phyloP scores from a whole-genome alignment of 306 rosid genomes.

The Pyrus bretschneideri region DNA sequence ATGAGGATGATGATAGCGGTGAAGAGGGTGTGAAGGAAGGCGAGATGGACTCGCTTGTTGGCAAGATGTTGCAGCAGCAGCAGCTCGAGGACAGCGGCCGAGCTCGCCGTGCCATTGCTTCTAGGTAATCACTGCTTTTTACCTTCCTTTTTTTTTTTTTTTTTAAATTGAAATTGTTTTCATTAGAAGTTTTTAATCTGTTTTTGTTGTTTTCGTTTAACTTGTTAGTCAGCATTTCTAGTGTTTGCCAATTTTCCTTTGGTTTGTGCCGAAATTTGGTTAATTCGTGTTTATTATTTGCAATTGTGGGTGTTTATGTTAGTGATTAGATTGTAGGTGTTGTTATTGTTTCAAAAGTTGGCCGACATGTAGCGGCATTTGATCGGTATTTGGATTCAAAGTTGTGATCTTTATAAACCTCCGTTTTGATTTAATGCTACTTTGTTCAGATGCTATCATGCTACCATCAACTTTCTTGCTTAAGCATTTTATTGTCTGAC shows the following conservation, averaged over 20 bases:
- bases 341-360: not conserved
- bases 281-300: not conserved
- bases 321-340: not conserved
- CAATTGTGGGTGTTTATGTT: not conserved
- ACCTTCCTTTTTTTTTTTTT: not conserved
- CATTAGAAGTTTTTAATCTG: not conserved
- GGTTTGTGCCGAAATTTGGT: not conserved
- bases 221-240: not conserved
- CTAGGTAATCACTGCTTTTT: slow-evolving; percentile 35
- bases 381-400: not conserved
- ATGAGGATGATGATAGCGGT: slow-evolving; percentile 24
- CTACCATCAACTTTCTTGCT: not conserved
- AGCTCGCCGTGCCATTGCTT: slow-evolving; percentile 59
- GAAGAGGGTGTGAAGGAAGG: slow-evolving; percentile 34
- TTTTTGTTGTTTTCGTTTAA: not conserved
- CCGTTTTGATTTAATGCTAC: not conserved
- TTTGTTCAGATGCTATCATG: not conserved
- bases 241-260: not conserved
- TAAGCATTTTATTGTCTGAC: not conserved
- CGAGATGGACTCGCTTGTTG: slow-evolving; percentile 59
- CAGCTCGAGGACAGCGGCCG: slow-evolving; percentile 87
- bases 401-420: not conserved
- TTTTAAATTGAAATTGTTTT: not conserved
- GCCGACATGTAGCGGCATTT: not conserved
- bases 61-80: slow-evolving; percentile 58